phyloP scores from a whole-genome alignment of 2,329 filamentous ascomycete species.

The Calcarisporium arbuscula region DNA sequence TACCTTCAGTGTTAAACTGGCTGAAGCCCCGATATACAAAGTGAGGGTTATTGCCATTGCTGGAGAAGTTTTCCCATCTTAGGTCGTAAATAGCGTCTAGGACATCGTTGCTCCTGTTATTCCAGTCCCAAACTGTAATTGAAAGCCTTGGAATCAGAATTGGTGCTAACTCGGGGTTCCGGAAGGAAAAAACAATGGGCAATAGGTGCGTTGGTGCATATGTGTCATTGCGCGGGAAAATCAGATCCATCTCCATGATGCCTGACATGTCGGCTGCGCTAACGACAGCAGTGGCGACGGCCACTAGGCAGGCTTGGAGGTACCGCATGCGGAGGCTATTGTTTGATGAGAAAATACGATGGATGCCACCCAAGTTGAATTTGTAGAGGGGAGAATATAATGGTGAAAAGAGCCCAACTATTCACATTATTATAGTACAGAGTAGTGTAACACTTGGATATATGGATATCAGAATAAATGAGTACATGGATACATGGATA shows the following conservation, averaged over 20 bases:
- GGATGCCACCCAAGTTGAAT: too few species aligned
- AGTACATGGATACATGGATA: too few species aligned
- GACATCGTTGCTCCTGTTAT: not conserved
- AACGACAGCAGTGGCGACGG: not conserved
- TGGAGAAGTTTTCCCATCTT: not conserved
- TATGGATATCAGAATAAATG: too few species aligned
- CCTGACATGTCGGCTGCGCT: not conserved
- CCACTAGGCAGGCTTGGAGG: not conserved
- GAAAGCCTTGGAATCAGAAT: not conserved
- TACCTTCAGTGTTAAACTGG: not conserved
- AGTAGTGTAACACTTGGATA: too few species aligned
- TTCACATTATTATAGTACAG: too few species aligned
- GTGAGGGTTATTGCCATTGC: not conserved
- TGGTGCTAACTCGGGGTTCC: not conserved
- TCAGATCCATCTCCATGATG: constrained; percentile 2
- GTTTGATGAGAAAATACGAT: too few species aligned
- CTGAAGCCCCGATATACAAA: not conserved
- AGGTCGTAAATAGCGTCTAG: not conserved
- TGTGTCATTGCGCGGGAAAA: constrained; percentile 6
- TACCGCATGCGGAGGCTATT: too few species aligned
- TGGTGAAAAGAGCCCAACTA: too few species aligned
- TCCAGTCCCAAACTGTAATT: not conserved
- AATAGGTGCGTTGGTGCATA: not conserved
- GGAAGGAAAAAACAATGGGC: constrained; percentile 5
- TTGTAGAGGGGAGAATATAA: too few species aligned